These are phyloP conservation scores for Macrocystidia cucumis DNA, from an alignment of 1,284 basidiomycete species.

Conservation along the genomic window DNA sequence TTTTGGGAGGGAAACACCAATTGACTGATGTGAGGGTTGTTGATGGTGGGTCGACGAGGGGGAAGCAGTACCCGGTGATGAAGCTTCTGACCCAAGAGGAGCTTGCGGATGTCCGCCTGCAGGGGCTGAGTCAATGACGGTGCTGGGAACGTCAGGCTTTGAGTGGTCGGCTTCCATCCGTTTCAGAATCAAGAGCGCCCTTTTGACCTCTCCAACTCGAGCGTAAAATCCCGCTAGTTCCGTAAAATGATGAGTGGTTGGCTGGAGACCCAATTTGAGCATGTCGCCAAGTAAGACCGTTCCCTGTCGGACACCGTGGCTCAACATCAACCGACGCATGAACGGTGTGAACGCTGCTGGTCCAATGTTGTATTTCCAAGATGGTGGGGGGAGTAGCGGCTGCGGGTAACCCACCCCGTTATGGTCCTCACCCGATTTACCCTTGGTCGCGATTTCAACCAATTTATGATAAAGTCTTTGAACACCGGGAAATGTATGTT, in stretches of 20 bases:
- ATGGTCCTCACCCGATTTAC: not conserved
- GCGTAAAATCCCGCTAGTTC: slow-evolving; percentile 30
- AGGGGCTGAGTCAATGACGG: no score
- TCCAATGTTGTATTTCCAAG: slow-evolving; percentile 12
- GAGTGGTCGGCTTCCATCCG: slow-evolving; percentile 18
- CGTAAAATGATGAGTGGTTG: slow-evolving; percentile 30
- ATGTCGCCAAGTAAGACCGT: slow-evolving; percentile 28
- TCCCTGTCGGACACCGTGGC: slow-evolving; percentile 16
- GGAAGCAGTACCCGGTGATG: slow-evolving; percentile 1
- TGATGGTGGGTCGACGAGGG: not conserved
- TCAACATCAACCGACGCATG: slow-evolving; percentile 21
- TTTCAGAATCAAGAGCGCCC: slow-evolving; percentile 23
- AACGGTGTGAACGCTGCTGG: slow-evolving; percentile 30
- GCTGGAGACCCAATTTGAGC: slow-evolving; percentile 21
- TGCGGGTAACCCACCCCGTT: not conserved
- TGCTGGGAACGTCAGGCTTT: not conserved
- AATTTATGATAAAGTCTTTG: slow-evolving; percentile 22
- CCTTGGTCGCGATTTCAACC: slow-evolving; percentile 11
- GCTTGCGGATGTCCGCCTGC: slow-evolving; percentile 1
- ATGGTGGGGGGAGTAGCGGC: slow-evolving; percentile 8
- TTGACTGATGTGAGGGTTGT: not conserved
- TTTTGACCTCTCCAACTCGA: slow-evolving; percentile 15
- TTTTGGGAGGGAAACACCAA: slow-evolving; percentile 13
- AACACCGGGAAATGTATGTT: slow-evolving; percentile 8
- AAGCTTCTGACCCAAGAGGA: not conserved